phyloP scores from a whole-genome alignment of 345 rosid species.

The Mangifera indica region DNA sequence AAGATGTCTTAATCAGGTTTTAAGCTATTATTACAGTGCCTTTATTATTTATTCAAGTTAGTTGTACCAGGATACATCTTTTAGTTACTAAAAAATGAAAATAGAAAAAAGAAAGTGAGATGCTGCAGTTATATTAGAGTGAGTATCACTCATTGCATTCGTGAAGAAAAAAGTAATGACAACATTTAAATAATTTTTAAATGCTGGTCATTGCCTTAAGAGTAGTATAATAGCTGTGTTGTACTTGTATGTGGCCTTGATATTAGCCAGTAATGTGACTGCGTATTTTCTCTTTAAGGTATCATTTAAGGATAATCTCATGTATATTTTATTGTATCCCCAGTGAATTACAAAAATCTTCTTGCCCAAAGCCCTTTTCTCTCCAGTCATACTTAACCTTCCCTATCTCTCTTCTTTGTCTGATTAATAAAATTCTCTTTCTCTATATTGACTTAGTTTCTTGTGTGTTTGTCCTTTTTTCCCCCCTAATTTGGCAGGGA shows the following conservation, averaged over 20 bases:
- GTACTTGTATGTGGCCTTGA: background rate
- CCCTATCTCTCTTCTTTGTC: background rate
- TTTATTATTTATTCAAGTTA: background rate
- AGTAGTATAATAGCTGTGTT: background rate
- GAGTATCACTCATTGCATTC: background rate
- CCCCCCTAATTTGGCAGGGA: conserved; percentile 58
- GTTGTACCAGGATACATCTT: no score
- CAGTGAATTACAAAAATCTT: background rate
- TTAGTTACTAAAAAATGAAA: no score
- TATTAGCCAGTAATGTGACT: background rate
- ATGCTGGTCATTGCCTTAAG: background rate
- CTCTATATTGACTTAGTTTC: background rate
- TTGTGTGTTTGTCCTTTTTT: background rate
- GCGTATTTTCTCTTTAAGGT: background rate
- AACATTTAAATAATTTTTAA: background rate
- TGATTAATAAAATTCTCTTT: no score
- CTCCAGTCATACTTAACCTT: background rate
- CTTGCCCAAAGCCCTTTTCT: background rate
- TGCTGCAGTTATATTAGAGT: background rate
- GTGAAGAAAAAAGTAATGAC: background rate
- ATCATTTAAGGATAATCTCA: background rate
- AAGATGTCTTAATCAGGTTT: conserved; percentile 72
- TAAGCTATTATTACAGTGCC: background rate
- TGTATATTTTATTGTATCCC: background rate
- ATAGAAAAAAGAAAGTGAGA: background rate